A percentile compares a stretch with the other conserved stretches of the same genome.
phyloP scores from a whole-genome alignment of 2,329 filamentous ascomycete species.

The Apiospora koreana region DNA sequence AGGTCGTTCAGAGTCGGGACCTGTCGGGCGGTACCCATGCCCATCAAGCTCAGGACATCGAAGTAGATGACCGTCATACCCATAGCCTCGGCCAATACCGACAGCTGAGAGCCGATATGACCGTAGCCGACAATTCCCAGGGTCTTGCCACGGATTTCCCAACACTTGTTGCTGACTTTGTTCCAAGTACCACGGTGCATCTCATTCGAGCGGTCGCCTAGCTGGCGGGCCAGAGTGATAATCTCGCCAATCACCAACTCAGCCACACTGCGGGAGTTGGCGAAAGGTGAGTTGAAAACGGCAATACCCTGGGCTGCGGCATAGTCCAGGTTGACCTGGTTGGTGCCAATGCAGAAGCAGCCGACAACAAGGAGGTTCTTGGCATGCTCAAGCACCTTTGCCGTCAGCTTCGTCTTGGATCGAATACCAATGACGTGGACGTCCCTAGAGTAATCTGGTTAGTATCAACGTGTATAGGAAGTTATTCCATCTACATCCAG shows the following conservation, averaged over 20 bases:
- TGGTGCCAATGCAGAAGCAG: slow-evolving; percentile 99
- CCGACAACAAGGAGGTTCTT: slow-evolving; percentile 95
- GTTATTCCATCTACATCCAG: no score
- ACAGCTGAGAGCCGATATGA: slow-evolving; percentile 94
- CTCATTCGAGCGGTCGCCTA: slow-evolving; percentile 90
- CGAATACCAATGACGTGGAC: slow-evolving; percentile 98
- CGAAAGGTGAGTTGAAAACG: slow-evolving; percentile 99
- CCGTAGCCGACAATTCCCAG: slow-evolving; percentile 96
- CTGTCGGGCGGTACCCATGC: slow-evolving; percentile 83
- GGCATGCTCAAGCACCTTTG: slow-evolving; percentile 80
- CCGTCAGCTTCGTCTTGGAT: slow-evolving; percentile 93
- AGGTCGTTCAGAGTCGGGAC: slow-evolving; percentile 77
- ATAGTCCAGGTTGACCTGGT: slow-evolving; percentile 86
- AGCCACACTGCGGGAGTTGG: slow-evolving; percentile 94
- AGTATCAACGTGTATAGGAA: background rate
- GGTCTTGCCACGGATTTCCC: slow-evolving; percentile 98
- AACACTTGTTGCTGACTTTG: slow-evolving; percentile 94
- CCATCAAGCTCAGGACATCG: slow-evolving; percentile 93
- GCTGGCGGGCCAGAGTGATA: slow-evolving; percentile 85
- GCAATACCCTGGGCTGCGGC: slow-evolving; percentile 86
- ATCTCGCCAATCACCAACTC: slow-evolving; percentile 95
- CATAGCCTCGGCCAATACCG: slow-evolving; percentile 94
- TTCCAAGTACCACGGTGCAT: slow-evolving; percentile 96
- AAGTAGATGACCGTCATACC: slow-evolving; percentile 98
- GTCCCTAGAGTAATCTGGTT: slow-evolving; percentile 58